Base-by-base conservation (phyloP, 1,139 yeast species). In the Debaryomyces udenii region DNA sequence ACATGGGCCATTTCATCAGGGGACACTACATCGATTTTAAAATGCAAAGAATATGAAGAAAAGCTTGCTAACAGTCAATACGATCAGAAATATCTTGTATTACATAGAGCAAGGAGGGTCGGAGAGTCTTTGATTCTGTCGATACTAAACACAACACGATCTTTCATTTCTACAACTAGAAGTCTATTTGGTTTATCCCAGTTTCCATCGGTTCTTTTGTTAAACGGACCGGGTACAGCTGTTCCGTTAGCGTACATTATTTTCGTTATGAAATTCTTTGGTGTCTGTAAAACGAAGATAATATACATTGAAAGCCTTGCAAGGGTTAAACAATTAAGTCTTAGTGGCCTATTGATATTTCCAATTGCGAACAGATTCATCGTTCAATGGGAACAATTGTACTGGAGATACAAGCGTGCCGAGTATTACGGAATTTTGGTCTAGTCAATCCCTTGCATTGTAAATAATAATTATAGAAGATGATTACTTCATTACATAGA, bases 171-270 rank as follows among this genome's bases (percentile, higher is more conserved):
- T 9, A 63, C 77, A 0, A 49, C 62, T 4, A 38, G 38, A 0
- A 41, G 52, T 17, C 45, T 70, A 29, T 40, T 52, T 18, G 22
- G 32, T 1, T 42, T 62, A 33, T 51, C 55, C 3, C 51, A 57
- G 27, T 43, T 63, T 14, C 86, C 87, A 0, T 71, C 74, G 28
- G 61, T 82, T 4, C 66, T 93, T 11, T 60, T 93, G 16, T 63
- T 88, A 46, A 94, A 93, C 59, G 99, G 99, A 0, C 99, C 99
- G 0, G 99, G 97, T 1, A 89, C 97, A 0, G 74, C 91, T 41
- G 89, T 91, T 2, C 84, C 95, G 2, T 62, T 88, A 20, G 86
- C 93, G 43, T 78, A 83, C 42, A 74, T 84, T 2, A 57, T 84
- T 11, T 74, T 84, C 41, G 49, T 75, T 3, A 66, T 83, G 46